Evolutionary conservation across 192 early-diverging fungal genomes (phyloP).

Genomic region (Backusella westeae): DNA sequence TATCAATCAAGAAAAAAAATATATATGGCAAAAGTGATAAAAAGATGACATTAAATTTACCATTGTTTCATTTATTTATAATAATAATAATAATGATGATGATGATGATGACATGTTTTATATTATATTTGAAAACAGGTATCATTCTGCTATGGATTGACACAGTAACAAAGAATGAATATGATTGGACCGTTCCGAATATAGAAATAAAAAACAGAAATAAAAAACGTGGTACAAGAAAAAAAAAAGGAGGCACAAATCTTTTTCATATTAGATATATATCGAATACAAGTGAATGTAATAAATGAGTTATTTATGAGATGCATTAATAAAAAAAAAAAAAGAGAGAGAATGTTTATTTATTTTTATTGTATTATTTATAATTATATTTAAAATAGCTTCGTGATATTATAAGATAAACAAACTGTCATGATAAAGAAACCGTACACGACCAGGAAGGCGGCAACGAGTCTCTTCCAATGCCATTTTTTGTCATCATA

Average conservation of each 20-base stretch:
- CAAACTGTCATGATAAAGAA: constrained; percentile 76
- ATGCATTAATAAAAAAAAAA: neutral
- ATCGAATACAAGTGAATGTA: neutral
- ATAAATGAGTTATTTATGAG: neutral
- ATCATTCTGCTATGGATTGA: neutral
- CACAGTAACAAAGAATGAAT: neutral
- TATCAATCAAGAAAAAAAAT: neutral
- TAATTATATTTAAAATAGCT: neutral
- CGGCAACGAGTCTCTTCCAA: constrained; percentile 62
- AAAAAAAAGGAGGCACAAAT: neutral
- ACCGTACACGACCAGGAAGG: constrained; percentile 65
- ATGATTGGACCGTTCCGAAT: neutral
- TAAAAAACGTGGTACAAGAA: neutral
- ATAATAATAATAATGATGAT: neutral
- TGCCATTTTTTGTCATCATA: constrained; percentile 59
- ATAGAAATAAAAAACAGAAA: neutral
- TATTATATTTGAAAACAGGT: neutral
- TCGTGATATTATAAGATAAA: constrained; percentile 61
- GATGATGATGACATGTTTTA: no score
- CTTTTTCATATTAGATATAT: neutral
- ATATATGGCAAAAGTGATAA: neutral
- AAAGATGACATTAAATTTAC: neutral
- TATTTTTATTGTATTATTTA: neutral
- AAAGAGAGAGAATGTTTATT: neutral
- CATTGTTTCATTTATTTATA: neutral